Evolutionary conservation across 768 basidiomycete genomes (phyloP).

Genomic region (Leucogyrophana mollusca): DNA sequence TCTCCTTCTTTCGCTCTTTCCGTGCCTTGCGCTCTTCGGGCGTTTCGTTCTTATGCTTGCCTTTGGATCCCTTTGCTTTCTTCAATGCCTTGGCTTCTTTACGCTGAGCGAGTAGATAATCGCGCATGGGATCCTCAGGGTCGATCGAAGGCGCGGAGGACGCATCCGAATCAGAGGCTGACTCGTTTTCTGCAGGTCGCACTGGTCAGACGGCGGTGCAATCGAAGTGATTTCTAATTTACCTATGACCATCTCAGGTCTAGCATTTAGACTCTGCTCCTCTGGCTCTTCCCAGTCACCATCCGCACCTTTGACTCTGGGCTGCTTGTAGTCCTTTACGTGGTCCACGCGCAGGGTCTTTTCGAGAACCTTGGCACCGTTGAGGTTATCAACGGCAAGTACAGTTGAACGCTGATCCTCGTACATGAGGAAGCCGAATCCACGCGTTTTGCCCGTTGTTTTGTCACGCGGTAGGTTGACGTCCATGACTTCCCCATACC

Average conservation of each 20-base stretch:
- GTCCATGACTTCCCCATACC: conserved; percentile 97
- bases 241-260: conserved; percentile 71
- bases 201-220: not conserved
- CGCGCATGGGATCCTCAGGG: conserved; percentile 97
- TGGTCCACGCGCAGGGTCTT: conserved; percentile 90
- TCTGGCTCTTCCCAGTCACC: conserved; percentile 88
- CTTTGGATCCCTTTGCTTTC: conserved; percentile 54
- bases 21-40: conserved; percentile 74
- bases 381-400: conserved; percentile 97
- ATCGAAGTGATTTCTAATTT: conserved; percentile 17
- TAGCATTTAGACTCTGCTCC: conserved; percentile 84
- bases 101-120: conserved; percentile 78
- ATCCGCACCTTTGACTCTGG: conserved; percentile 70
- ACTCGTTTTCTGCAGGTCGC: conserved; percentile 43
- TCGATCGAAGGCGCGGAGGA: conserved; percentile 72
- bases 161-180: conserved; percentile 63
- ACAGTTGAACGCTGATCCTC: conserved; percentile 96
- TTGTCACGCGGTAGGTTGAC: conserved; percentile 94
- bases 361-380: conserved; percentile 87
- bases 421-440: conserved; percentile 98
- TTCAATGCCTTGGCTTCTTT: conserved; percentile 65
- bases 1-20: conserved; percentile 74
- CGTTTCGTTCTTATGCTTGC: conserved; percentile 72
- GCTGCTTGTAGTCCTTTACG: conserved; percentile 89
- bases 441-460: conserved; percentile 83